Conservation (phyloP, 1,139 yeast genomes). For the Kluyveromyces sp. region DNA sequence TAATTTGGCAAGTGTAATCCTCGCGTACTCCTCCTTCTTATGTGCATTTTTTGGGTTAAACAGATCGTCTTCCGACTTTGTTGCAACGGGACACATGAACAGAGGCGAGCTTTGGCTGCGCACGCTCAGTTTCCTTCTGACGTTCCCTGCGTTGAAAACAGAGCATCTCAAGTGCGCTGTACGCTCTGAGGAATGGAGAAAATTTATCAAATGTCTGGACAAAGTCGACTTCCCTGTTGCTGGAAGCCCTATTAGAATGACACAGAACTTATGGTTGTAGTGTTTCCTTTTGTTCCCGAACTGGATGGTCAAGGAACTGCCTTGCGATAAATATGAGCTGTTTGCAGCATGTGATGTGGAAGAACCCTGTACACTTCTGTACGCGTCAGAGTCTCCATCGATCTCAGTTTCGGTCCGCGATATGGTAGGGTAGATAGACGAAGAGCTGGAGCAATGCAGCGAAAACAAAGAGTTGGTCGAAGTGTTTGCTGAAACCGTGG, state of each 20-base stretch:
- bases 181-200: conserved; percentile 30
- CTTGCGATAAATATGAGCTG: conserved; percentile 3
- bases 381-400: not conserved
- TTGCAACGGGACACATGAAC: conserved; percentile 21
- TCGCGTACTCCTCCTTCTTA: conserved; percentile 54
- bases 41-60: conserved; percentile 40
- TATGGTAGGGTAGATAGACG: conserved; percentile 3
- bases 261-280: conserved; percentile 33
- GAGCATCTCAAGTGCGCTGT: conserved; percentile 24
- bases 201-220: conserved; percentile 44
- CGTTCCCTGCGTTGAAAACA: conserved; percentile 51
- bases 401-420: conserved; percentile 1
- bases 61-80: conserved; percentile 37
- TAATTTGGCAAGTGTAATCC: conserved; percentile 47
- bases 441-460: conserved; percentile 11
- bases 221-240: conserved; percentile 68
- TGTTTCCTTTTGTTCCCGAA: conserved; percentile 7
- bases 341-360: not conserved
- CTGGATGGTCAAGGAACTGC: conserved; percentile 5
- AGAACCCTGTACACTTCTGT: not conserved
- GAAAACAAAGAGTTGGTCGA: conserved; percentile 28
- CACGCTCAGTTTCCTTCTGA: conserved; percentile 38
- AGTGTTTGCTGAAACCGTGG: conserved; percentile 8
- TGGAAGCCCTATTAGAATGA: conserved; percentile 61
- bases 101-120: conserved; percentile 17